phyloP scores from a whole-genome alignment of 805 yeast genomes.

The Candida golubevii region DNA sequence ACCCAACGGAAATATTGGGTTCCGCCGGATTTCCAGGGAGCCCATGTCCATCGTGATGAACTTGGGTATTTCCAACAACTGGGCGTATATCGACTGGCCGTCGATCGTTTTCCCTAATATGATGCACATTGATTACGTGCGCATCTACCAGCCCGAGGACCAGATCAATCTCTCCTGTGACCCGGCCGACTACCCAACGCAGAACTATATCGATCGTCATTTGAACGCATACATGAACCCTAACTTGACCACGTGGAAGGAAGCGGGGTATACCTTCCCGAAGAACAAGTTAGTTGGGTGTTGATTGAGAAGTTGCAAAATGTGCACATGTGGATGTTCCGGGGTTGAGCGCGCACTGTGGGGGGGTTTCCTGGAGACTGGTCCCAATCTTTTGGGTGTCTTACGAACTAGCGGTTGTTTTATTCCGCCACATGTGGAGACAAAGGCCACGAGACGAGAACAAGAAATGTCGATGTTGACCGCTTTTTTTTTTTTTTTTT shows the following conservation, averaged over 20 bases:
- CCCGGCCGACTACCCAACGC: conserved; percentile 80
- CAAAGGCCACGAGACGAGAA: no score
- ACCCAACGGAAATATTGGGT: conserved; percentile 86
- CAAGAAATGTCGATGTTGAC: no score
- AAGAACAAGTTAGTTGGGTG: conserved; percentile 25
- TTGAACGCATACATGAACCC: conserved; percentile 60
- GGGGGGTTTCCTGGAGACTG: no score
- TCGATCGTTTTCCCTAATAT: conserved; percentile 71
- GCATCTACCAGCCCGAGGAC: conserved; percentile 84
- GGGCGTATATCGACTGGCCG: conserved; percentile 95
- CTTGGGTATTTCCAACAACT: conserved; percentile 83
- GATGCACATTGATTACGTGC: conserved; percentile 77
- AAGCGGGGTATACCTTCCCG: conserved; percentile 60
- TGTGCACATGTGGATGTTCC: no score
- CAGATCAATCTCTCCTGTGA: conserved; percentile 70
- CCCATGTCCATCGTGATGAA: conserved; percentile 90
- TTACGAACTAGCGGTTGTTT: no score
- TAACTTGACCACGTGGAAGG: conserved; percentile 71
- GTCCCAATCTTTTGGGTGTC: no score
- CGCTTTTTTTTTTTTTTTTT: no score
- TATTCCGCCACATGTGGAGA: no score
- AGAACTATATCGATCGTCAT: conserved; percentile 74
- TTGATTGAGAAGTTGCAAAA: neutral
- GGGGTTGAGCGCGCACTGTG: no score
- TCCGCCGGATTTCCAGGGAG: conserved; percentile 79